Conservation (phyloP, 345 rosid species). For the Dimocarpus longan region DNA sequence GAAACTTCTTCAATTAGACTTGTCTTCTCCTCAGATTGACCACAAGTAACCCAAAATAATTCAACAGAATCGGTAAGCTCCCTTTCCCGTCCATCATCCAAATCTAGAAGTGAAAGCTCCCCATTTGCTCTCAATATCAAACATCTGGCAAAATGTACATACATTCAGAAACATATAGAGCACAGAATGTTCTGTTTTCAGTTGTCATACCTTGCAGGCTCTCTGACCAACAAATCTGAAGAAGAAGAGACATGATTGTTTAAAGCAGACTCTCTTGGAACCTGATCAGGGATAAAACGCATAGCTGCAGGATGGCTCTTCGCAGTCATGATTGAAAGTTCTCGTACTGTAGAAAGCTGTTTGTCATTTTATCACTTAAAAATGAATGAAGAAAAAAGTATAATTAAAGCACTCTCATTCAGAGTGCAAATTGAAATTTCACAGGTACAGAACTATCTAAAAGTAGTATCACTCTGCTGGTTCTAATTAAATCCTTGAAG, state of each 20-base stretch:
- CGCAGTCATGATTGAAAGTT: constrained; percentile 98
- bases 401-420: constrained; percentile 28
- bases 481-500: constrained; percentile 11
- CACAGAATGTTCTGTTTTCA: constrained; percentile 19
- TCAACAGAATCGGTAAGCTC: constrained; percentile 96
- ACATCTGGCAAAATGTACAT: constrained; percentile 57
- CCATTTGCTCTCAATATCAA: constrained; percentile 91
- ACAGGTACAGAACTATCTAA: constrained; percentile 12
- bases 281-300: constrained; percentile 94
- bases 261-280: constrained; percentile 50
- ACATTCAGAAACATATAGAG: constrained; percentile 34
- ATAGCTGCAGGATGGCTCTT: constrained; percentile 99
- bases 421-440: constrained; percentile 30
- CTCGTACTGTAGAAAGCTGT: constrained; percentile 99
- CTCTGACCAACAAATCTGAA: constrained; percentile 54
- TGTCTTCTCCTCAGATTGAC: constrained; percentile 82
- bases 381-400: constrained; percentile 58
- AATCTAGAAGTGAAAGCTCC: constrained; percentile 93
- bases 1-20: constrained; percentile 94
- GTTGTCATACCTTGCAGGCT: constrained; percentile 76
- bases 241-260: constrained; percentile 49
- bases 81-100: constrained; percentile 97
- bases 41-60: constrained; percentile 98
- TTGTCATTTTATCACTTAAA: constrained; percentile 99
- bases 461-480: background rate